phyloP scores from a whole-genome alignment of 2,329 filamentous ascomycete genomes.

The Diaporthe sp. region DNA sequence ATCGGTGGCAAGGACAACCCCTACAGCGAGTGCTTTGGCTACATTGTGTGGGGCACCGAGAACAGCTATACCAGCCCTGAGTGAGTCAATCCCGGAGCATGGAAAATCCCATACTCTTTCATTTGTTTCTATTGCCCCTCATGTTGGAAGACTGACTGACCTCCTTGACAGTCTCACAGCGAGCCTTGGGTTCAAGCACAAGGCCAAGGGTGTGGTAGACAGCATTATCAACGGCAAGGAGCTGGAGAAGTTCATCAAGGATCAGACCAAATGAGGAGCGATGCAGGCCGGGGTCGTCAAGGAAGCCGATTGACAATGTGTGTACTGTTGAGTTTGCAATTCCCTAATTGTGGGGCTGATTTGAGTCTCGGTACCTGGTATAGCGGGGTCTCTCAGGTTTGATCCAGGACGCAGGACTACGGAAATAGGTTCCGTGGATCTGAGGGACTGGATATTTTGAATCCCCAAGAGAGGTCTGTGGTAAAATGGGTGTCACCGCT shows the following conservation, averaged over 20 bases:
- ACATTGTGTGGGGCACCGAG: slow-evolving; percentile 30
- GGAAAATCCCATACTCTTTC: no score
- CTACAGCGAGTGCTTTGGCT: slow-evolving; percentile 32
- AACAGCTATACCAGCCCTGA: slow-evolving; percentile 36
- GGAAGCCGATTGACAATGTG: not conserved
- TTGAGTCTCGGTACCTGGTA: not conserved
- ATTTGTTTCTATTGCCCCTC: not conserved
- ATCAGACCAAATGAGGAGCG: slow-evolving; percentile 16
- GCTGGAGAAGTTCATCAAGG: slow-evolving; percentile 32
- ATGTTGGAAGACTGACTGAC: not conserved
- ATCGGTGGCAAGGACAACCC: slow-evolving; percentile 30
- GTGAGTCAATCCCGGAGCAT: slow-evolving; percentile 6
- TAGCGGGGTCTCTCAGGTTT: not conserved
- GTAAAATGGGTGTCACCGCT: no score
- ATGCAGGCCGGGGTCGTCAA: not conserved
- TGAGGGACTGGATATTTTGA: no score
- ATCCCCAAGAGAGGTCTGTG: no score
- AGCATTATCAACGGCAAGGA: slow-evolving; percentile 34
- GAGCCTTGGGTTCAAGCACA: slow-evolving; percentile 35
- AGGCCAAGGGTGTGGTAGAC: slow-evolving; percentile 34
- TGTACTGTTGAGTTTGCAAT: not conserved
- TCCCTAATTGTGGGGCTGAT: not conserved
- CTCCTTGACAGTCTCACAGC: not conserved
- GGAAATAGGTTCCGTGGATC: no score
- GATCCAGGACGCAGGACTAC: not conserved